Conservation (phyloP, 768 basidiomycete species). For the Boletus fagicola region DNA sequence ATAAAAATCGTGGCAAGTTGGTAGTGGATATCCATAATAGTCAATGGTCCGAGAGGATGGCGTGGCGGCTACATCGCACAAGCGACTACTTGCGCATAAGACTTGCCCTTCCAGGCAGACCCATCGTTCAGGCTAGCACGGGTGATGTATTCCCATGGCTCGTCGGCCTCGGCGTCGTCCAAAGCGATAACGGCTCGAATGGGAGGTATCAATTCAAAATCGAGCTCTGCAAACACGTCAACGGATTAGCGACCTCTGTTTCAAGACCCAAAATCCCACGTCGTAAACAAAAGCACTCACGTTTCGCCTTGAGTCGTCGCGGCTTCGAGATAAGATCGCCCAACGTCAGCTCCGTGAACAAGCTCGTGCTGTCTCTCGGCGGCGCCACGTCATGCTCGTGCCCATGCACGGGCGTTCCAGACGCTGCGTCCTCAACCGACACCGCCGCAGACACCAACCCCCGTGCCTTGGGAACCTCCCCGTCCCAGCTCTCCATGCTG, state of each 20-base stretch:
- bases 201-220: slow-evolving; percentile 32
- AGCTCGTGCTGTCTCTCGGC: slow-evolving; percentile 5
- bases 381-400: neutral
- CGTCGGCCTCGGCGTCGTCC: slow-evolving; percentile 30
- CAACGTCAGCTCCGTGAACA: slow-evolving; percentile 25
- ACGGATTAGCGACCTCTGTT: neutral
- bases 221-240: slow-evolving; percentile 16
- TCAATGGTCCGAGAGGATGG: neutral
- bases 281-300: slow-evolving; percentile 12
- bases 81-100: slow-evolving; percentile 31
- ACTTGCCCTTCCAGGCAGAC: slow-evolving; percentile 31
- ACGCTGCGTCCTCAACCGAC: neutral
- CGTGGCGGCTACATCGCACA: slow-evolving; percentile 19
- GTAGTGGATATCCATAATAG: slow-evolving; percentile 1
- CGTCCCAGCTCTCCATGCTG: slow-evolving; percentile 32
- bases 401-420: neutral
- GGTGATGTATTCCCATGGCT: slow-evolving; percentile 34
- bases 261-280: neutral
- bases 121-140: slow-evolving; percentile 29
- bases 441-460: neutral
- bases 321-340: slow-evolving; percentile 28
- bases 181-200: slow-evolving; percentile 33
- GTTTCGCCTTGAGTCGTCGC: slow-evolving; percentile 24
- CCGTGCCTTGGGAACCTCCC: slow-evolving; percentile 14
- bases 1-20: slow-evolving; percentile 10